These are phyloP conservation scores for Triadica sebifera DNA, from an alignment of 345 rosid species.

Conservation along the genomic window DNA sequence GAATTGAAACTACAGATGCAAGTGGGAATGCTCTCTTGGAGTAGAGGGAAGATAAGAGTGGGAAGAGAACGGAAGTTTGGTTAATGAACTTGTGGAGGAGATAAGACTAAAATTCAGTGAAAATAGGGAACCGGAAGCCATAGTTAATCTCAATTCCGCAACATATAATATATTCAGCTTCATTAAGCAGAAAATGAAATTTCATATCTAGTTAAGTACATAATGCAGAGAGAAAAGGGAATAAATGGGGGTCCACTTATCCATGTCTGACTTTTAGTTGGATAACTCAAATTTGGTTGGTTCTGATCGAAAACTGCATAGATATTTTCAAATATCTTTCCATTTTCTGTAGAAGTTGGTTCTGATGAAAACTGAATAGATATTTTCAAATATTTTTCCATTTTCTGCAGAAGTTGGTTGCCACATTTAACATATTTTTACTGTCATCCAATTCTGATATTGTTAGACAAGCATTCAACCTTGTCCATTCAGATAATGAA, in stretches of 20 bases:
- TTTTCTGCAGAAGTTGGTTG: too few species aligned
- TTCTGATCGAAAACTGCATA: constrained; percentile 12
- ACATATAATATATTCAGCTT: neutral
- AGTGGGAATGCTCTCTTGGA: constrained; percentile 30
- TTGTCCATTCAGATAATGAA: constrained; percentile 22
- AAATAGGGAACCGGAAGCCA: constrained; percentile 43
- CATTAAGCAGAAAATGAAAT: constrained; percentile 16
- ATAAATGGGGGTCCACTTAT: constrained; percentile 17
- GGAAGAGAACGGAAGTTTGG: neutral
- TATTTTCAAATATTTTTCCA: too few species aligned
- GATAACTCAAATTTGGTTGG: constrained; percentile 35
- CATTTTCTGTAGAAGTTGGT: neutral
- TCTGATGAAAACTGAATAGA: too few species aligned
- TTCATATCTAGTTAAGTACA: neutral
- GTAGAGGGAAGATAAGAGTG: constrained; percentile 22
- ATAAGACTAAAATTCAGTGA: constrained; percentile 33
- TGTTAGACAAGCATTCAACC: constrained; percentile 20
- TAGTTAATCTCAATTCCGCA: neutral
- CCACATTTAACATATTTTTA: neutral
- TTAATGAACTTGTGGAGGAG: constrained; percentile 16
- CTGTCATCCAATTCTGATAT: neutral
- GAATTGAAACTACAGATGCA: constrained; percentile 51
- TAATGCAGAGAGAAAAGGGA: constrained; percentile 5
- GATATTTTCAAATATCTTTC: constrained; percentile 23
- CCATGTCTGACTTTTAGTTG: constrained; percentile 14